Evolutionary conservation across 257 asterid species (phyloP), one percentile per base, ranked within the genome.

Genomic region (Solanum corneliomulleri): DNA sequence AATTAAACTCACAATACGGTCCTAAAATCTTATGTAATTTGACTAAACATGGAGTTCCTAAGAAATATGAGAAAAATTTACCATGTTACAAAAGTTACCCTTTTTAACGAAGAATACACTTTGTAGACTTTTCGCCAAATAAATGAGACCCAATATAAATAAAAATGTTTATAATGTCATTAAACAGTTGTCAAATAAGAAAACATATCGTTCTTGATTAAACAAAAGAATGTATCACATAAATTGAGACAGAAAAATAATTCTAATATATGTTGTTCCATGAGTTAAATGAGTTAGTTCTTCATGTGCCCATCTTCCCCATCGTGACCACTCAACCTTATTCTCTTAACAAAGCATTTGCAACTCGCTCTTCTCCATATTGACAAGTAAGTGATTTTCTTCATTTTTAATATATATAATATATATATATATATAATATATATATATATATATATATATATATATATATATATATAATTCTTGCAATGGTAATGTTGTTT

Each of bases 271-370:
- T 27, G 23, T 29, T 12, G 74, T 29, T 66, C 20, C 35, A 66
- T 29, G 20, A 9, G 89, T 64, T 39, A 72, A 75, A n/a, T 80
- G 93, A 68, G 93, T 88, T 89, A 87, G 90, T 87, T 82, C 80
- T 89, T 91, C 93, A 91, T 89, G 93, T 91, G 93, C 91, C 93
- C 88, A 86, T 86, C 90, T 89, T 87, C 92, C 77, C 93, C 93
- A 91, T 91, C 93, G 12, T 88, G 93, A 88, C 91, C 90, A 76
- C 92, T 87, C 91, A 66, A 84, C 81, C 87, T 84, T 84, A 66
- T 49, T 47, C 13, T 18, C 25, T 29, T 12, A 29, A 27, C 85
- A 29, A 80, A 18, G 11, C 85, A 29, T 80, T 29, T 80, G 85
- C 66, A 44, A 37, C 33, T 39, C 44, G 9, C 83, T 77, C 60